Evolutionary conservation across 176 grass and related monocot genomes (phyloP), one percentile per base, ranked within the genome.

Genomic region (Sorghum bicolor): DNA sequence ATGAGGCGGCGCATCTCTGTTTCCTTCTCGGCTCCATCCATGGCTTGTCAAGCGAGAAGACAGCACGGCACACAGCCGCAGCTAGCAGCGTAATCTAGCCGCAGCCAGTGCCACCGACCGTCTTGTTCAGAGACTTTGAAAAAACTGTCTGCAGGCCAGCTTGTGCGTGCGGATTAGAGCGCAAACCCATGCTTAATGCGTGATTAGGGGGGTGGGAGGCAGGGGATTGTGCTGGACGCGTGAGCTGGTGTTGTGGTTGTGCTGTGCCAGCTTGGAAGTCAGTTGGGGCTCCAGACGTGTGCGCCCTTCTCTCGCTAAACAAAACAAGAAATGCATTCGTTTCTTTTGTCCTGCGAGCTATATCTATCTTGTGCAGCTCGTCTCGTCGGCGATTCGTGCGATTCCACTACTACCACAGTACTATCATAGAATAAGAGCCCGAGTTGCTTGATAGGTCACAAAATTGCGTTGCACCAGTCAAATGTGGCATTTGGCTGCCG

Each of bases 231-330:
- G 88, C 84, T 87, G 88, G 80, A 72, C 50, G 84, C 84, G 84
- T 87, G 84, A 90, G 88, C 72, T 79, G 84, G 75, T 83, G 84
- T 86, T 86, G 67, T 84, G 73, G 79, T 79, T 87, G 84, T 79
- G 82, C 87, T 87, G 79, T 83, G 84, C 88, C 84, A 87, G 80
- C 88, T 87, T 22, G 75, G 74, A 83, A 40, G 72, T 34, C 52
- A 39, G 88, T 69, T 68, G 74, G 39, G 39, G 60, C 74, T 67
- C 70, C 47, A 82, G 74, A 86, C 74, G 80, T 86, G 67, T 79
- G 74, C 5, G 2, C 12, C 26, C 32, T 9, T 4, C 15, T 24
- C 58, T 33, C 30, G 30, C 77, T 6, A 48, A 38, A 64, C 14
- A 47, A 20, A 47, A 47, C 4, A 50, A 40, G 8, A 2, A 29